These are phyloP conservation scores for Exophiala viscosa DNA, from an alignment of 2,329 filamentous ascomycete genomes.

Conservation along the genomic window DNA sequence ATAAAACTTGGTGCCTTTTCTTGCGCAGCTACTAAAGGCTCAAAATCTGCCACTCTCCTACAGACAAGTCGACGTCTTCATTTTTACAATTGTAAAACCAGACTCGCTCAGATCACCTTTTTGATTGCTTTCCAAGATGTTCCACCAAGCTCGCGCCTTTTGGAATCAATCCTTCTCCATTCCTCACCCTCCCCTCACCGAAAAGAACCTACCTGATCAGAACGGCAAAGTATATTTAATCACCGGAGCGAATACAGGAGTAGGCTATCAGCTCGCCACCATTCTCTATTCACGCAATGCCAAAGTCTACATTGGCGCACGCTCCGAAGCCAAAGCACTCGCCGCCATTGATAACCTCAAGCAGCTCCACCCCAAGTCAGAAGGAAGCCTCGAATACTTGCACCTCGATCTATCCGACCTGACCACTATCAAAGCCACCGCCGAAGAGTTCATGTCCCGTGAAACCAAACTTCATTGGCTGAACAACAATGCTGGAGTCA, in stretches of 20 bases:
- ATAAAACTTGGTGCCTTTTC: no score
- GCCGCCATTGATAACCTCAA: conserved; percentile 41
- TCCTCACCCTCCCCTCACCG: conserved; percentile 15
- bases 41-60: no score
- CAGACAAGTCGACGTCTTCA: no score
- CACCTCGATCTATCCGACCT: conserved; percentile 31
- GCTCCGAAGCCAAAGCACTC: conserved; percentile 39
- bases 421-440: conserved; percentile 27
- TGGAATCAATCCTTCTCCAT: conserved; percentile 13
- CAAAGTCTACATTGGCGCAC: conserved; percentile 44
- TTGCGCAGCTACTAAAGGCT: no score
- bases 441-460: conserved; percentile 25
- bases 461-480: conserved; percentile 33
- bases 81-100: no score
- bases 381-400: conserved; percentile 37
- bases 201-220: conserved; percentile 25
- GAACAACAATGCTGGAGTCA: conserved; percentile 37
- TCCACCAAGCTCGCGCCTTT: conserved; percentile 12
- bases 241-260: conserved; percentile 38
- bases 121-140: conserved; percentile 1
- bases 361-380: conserved; percentile 29
- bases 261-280: conserved; percentile 39
- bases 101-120: background rate
- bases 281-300: conserved; percentile 43
- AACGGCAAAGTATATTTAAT: conserved; percentile 34